phyloP scores from a whole-genome alignment of 345 rosid species.

The Eucalyptus erythrocorys region DNA sequence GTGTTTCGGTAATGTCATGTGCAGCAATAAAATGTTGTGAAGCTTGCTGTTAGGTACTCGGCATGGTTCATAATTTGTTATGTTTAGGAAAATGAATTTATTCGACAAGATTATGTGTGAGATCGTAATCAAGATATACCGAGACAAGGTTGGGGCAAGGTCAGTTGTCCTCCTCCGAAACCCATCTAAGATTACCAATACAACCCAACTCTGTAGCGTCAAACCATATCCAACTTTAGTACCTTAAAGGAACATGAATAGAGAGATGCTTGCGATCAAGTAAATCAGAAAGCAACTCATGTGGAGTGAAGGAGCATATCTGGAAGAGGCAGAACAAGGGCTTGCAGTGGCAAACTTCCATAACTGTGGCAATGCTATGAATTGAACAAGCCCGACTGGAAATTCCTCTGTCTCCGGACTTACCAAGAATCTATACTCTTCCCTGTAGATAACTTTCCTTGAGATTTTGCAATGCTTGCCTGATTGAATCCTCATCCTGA shows the following conservation, averaged over 20 bases:
- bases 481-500: slow-evolving; percentile 53
- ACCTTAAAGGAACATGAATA: neutral
- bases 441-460: slow-evolving; percentile 39
- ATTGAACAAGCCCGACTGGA: neutral
- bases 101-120: neutral
- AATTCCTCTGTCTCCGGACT: neutral
- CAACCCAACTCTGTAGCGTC: neutral
- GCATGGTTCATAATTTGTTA: neutral
- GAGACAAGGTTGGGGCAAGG: neutral
- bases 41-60: neutral
- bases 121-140: neutral
- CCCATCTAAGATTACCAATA: neutral
- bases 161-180: neutral
- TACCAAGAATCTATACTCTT: neutral
- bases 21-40: neutral
- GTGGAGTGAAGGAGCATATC: neutral
- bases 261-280: neutral
- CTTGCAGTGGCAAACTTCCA: neutral
- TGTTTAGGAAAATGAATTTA: neutral
- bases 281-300: neutral
- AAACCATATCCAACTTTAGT: neutral
- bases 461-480: slow-evolving; percentile 58
- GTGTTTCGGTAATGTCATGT: neutral
- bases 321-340: neutral
- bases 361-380: neutral